Conservation (phyloP, 2,329 filamentous ascomycete genomes). For the Colletotrichum musae region DNA sequence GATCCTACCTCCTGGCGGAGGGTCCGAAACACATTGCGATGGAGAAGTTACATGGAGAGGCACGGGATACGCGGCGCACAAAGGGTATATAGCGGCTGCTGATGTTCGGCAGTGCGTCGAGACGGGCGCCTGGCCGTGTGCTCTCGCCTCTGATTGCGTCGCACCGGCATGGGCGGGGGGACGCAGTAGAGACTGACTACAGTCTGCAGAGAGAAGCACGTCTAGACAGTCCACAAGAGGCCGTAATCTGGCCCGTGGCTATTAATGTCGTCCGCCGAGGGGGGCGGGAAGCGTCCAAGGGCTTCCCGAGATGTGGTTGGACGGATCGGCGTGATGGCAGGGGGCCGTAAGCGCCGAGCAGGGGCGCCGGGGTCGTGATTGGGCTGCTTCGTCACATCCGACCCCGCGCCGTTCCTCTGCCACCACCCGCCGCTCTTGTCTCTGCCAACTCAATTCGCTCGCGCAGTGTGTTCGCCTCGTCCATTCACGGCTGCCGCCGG, state of each 20-base stretch:
- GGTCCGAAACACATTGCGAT: conserved; percentile 67
- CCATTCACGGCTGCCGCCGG: conserved; percentile 24
- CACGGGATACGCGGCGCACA: conserved; percentile 58
- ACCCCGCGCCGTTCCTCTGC: conserved; percentile 41
- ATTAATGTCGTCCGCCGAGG: conserved; percentile 45
- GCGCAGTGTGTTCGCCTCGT: conserved; percentile 10
- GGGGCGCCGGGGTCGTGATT: conserved; percentile 44
- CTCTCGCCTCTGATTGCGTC: conserved; percentile 56
- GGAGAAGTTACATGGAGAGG: conserved; percentile 61
- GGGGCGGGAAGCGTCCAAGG: conserved; percentile 44
- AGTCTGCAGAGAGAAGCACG: too few species aligned
- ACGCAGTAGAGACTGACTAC: too few species aligned
- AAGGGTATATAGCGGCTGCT: conserved; percentile 72
- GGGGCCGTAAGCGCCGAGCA: conserved; percentile 57
- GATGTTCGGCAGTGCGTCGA: conserved; percentile 61
- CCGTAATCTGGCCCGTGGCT: conserved; percentile 45
- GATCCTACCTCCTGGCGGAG: conserved; percentile 61
- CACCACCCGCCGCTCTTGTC: conserved; percentile 16
- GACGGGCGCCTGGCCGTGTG: conserved; percentile 57
- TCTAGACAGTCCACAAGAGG: too few species aligned
- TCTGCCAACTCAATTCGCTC: conserved; percentile 42
- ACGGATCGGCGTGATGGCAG: conserved; percentile 48
- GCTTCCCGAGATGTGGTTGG: conserved; percentile 58
- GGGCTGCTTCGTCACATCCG: conserved; percentile 42
- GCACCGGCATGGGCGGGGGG: too few species aligned